A percentile compares a stretch with the other conserved stretches of the same genome.
Conservation (phyloP, 1,284 basidiomycete species). For the Ustilago esculenta region DNA sequence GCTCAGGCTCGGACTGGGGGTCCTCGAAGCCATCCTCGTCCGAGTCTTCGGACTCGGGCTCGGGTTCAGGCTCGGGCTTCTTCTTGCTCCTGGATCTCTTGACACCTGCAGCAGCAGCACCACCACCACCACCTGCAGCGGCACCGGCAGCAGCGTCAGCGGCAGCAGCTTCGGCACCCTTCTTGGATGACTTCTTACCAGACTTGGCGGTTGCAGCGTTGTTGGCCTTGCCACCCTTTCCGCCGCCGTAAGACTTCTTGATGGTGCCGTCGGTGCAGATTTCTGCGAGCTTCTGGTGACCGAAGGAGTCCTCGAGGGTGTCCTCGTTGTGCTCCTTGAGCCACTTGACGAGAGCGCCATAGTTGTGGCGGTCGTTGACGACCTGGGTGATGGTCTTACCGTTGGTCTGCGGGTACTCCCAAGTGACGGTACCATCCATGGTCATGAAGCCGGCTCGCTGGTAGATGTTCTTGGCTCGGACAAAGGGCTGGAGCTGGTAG, state of each 20-base stretch:
- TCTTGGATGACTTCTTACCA: slow-evolving; percentile 42
- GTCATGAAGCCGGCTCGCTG: slow-evolving; percentile 60
- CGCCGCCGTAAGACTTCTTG: slow-evolving; percentile 42
- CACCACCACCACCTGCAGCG: slow-evolving; percentile 33
- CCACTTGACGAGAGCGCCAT: slow-evolving; percentile 62
- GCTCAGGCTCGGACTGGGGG: slow-evolving; percentile 27
- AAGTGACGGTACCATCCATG: slow-evolving; percentile 57
- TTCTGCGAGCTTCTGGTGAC: slow-evolving; percentile 46
- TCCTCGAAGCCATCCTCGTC: slow-evolving; percentile 30
- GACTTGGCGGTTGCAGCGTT: slow-evolving; percentile 17
- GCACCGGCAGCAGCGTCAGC: slow-evolving; percentile 38
- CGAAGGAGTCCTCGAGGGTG: slow-evolving; percentile 62
- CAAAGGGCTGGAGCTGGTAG: slow-evolving; percentile 61
- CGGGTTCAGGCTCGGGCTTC: slow-evolving; percentile 35
- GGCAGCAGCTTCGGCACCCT: slow-evolving; percentile 25
- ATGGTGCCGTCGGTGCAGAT: slow-evolving; percentile 44
- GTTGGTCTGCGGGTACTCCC: slow-evolving; percentile 63
- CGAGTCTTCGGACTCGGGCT: slow-evolving; percentile 34
- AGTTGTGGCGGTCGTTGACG: slow-evolving; percentile 61
- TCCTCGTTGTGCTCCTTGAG: slow-evolving; percentile 63
- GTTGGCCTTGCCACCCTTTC: slow-evolving; percentile 16
- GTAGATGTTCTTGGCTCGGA: slow-evolving; percentile 63
- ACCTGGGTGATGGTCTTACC: slow-evolving; percentile 53
- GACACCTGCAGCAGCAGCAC: slow-evolving; percentile 13
- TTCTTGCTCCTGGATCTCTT: slow-evolving; percentile 47